phyloP scores from a whole-genome alignment of 176 grass and related monocot genomes.

The Triticum urartu region DNA sequence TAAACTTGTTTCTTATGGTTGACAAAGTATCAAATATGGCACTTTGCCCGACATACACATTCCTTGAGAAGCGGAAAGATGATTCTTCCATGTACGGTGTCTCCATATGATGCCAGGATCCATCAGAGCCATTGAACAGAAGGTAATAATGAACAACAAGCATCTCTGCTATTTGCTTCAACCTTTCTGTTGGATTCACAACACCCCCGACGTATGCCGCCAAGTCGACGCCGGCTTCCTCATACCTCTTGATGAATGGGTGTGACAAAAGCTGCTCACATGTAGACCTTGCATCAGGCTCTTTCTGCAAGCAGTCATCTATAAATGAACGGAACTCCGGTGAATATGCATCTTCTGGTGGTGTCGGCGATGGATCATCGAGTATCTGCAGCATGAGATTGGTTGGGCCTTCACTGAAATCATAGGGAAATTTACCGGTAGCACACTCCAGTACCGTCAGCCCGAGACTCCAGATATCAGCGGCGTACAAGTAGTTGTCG shows the following conservation, averaged over 20 bases:
- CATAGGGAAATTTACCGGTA: too few relatives aligned
- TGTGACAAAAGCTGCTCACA: constrained; percentile 79
- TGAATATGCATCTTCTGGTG: too few relatives aligned
- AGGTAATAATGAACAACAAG: constrained; percentile 91
- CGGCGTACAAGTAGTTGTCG: too few relatives aligned
- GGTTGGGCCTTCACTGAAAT: too few relatives aligned
- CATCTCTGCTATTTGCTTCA: constrained; percentile 97
- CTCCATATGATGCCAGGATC: constrained; percentile 76
- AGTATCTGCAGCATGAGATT: too few relatives aligned
- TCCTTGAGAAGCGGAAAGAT: constrained; percentile 73
- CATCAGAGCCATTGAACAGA: constrained; percentile 84
- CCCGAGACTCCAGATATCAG: too few relatives aligned
- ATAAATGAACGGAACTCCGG: too few relatives aligned
- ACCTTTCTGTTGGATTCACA: constrained; percentile 73
- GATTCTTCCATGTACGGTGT: constrained; percentile 76
- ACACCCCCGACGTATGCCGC: constrained; percentile 61
- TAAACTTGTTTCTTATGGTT: constrained; percentile 79
- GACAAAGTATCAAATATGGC: constrained; percentile 67
- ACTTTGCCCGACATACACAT: constrained; percentile 45
- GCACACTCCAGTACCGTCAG: too few relatives aligned
- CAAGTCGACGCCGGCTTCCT: constrained; percentile 53
- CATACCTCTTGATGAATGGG: constrained; percentile 81
- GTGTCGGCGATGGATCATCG: too few relatives aligned
- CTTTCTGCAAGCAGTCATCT: too few relatives aligned
- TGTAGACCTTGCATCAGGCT: constrained; percentile 46